A percentile compares a stretch with the other conserved stretches of the same genome.
These are phyloP conservation scores for Linderniella brevidens DNA, from an alignment of 257 asterid genomes.

Conservation along the genomic window DNA sequence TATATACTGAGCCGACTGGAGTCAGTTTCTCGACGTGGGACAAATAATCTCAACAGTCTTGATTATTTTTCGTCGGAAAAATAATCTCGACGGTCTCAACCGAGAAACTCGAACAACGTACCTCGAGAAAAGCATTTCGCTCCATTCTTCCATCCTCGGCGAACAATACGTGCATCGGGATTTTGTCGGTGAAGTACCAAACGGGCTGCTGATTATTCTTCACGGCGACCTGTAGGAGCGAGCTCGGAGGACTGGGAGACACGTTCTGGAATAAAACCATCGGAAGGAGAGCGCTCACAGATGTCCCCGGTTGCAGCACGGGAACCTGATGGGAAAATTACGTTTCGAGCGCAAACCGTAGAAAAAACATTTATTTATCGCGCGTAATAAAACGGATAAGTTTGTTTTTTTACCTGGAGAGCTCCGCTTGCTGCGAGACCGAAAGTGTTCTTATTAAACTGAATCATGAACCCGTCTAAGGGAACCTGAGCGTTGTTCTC, in stretches of 20 bases:
- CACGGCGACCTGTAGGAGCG: slow-evolving; percentile 88
- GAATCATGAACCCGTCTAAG: slow-evolving; percentile 97
- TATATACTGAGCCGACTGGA: too few relatives aligned
- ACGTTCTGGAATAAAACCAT: slow-evolving; percentile 83
- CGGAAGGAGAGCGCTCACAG: slow-evolving; percentile 68
- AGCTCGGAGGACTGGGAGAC: slow-evolving; percentile 69
- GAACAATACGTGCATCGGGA: slow-evolving; percentile 44
- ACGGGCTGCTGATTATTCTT: slow-evolving; percentile 97
- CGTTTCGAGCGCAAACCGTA: neutral
- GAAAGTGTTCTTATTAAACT: slow-evolving; percentile 92
- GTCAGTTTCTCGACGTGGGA: too few relatives aligned
- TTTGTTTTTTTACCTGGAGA: slow-evolving; percentile 78
- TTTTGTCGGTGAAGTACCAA: slow-evolving; percentile 76
- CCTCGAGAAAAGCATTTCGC: slow-evolving; percentile 83
- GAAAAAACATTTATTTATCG: neutral
- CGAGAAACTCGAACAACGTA: slow-evolving; percentile 6
- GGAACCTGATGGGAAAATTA: slow-evolving; percentile 45
- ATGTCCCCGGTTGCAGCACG: slow-evolving; percentile 69
- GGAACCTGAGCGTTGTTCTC: slow-evolving; percentile 68
- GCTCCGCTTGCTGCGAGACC: slow-evolving; percentile 92
- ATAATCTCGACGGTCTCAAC: neutral
- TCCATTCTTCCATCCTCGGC: slow-evolving; percentile 92
- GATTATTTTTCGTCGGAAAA: too few relatives aligned
- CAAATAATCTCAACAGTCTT: too few relatives aligned
- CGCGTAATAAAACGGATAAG: neutral